A percentile compares a stretch with the other conserved stretches of the same genome.
These are phyloP conservation scores for Cudoniella acicularis DNA, from an alignment of 495 filamentous ascomycete species.

Conservation along the genomic window DNA sequence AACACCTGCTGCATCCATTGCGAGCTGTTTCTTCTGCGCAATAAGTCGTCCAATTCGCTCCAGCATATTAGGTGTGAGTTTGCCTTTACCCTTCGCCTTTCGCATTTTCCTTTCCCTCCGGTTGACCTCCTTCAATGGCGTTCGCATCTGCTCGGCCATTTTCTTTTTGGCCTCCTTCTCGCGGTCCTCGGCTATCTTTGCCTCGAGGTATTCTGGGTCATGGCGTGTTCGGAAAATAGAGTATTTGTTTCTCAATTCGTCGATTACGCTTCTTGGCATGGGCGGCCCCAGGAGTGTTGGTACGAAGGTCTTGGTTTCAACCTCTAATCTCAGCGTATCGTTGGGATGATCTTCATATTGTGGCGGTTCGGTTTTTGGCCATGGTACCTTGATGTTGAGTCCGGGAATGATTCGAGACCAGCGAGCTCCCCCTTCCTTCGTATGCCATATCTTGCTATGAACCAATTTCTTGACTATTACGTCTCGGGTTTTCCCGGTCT, in stretches of 20 bases:
- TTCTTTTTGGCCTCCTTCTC: constrained; percentile 50
- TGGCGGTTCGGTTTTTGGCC: constrained; percentile 52
- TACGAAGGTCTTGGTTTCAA: constrained; percentile 69
- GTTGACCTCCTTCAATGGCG: constrained; percentile 39
- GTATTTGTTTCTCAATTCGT: constrained; percentile 87
- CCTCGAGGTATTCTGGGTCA: constrained; percentile 60
- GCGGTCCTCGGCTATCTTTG: constrained; percentile 58
- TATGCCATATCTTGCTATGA: constrained; percentile 35
- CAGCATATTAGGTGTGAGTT: constrained; percentile 55
- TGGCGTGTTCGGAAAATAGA: constrained; percentile 78
- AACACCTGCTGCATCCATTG: constrained; percentile 28
- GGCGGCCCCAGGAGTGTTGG: constrained; percentile 71
- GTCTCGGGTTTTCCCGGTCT: constrained; percentile 60
- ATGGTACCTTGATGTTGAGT: constrained; percentile 65
- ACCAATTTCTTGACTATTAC: constrained; percentile 69
- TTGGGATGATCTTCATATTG: constrained; percentile 48
- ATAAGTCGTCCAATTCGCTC: constrained; percentile 65
- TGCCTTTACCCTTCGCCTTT: constrained; percentile 33
- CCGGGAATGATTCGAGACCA: constrained; percentile 56
- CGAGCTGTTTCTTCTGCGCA: constrained; percentile 45
- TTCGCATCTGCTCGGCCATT: constrained; percentile 32
- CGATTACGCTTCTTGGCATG: constrained; percentile 74
- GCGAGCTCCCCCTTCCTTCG: constrained; percentile 9
- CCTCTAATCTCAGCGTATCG: constrained; percentile 75
- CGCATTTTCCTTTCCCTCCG: constrained; percentile 34